Percentiles rank a stretch among this genome's conserved stretches.
These are phyloP conservation scores for Hyphopichia fennica DNA, from an alignment of 1,139 yeast genomes.

Conservation along the genomic window DNA sequence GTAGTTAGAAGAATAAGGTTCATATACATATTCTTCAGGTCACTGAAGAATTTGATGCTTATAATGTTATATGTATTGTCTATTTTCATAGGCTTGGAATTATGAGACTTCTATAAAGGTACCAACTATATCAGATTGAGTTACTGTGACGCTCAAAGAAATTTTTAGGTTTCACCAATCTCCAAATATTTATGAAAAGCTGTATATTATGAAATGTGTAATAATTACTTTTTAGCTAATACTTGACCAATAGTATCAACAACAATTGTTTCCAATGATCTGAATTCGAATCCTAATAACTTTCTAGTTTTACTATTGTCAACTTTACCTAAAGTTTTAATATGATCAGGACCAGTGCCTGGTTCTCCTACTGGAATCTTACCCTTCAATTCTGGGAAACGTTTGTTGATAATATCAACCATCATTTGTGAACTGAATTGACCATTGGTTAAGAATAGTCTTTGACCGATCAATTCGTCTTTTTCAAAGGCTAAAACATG, in stretches of 20 bases:
- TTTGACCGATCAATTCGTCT: constrained; percentile 21
- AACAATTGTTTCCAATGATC: constrained; percentile 2
- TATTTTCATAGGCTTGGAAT: too few relatives aligned
- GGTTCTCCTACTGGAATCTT: constrained; percentile 29
- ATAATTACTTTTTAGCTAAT: not conserved
- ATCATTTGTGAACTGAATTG: constrained; percentile 33
- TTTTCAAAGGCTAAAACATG: constrained; percentile 32
- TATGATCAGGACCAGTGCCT: constrained; percentile 23
- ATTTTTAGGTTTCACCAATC: too few relatives aligned
- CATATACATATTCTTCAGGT: too few relatives aligned
- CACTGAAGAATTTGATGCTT: too few relatives aligned
- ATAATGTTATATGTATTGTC: too few relatives aligned
- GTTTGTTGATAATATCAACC: constrained; percentile 29
- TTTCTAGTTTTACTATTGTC: constrained; percentile 25
- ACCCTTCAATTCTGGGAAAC: constrained; percentile 25
- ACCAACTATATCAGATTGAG: too few relatives aligned
- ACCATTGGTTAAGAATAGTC: constrained; percentile 28
- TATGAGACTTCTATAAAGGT: too few relatives aligned
- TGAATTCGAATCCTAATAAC: constrained; percentile 28
- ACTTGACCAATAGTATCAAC: constrained; percentile 3
- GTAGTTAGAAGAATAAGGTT: too few relatives aligned
- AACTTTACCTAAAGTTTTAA: constrained; percentile 19
- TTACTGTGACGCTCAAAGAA: too few relatives aligned
- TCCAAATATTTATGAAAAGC: too few relatives aligned
- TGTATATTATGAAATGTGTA: too few relatives aligned